phyloP scores from a whole-genome alignment of 805 yeast genomes.

The Saccharomycopsis olivae region DNA sequence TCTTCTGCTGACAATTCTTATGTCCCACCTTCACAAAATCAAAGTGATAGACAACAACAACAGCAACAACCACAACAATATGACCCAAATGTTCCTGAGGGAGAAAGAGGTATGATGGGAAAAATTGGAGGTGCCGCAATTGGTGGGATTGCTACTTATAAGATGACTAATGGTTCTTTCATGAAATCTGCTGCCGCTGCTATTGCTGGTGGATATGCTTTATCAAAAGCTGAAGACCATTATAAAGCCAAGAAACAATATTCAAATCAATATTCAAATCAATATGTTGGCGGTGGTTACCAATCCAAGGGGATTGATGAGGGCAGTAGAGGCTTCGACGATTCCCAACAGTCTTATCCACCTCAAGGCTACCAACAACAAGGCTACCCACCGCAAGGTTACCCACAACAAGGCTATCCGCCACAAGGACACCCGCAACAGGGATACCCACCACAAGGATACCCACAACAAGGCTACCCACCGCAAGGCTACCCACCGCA shows the following conservation, averaged over 20 bases:
- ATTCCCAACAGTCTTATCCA: too few relatives aligned
- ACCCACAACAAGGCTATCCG: too few relatives aligned
- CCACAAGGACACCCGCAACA: too few relatives aligned
- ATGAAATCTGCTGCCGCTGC: constrained; percentile 12
- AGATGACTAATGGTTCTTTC: constrained; percentile 4
- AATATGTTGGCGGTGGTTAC: not conserved
- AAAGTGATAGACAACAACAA: not conserved
- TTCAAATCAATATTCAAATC: not conserved
- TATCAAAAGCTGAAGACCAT: constrained; percentile 7
- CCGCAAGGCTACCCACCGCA: too few relatives aligned
- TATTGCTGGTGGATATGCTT: constrained; percentile 8
- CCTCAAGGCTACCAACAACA: too few relatives aligned
- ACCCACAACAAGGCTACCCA: too few relatives aligned
- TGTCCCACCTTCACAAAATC: not conserved
- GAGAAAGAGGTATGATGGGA: constrained; percentile 11
- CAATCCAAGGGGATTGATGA: not conserved
- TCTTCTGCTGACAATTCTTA: too few relatives aligned
- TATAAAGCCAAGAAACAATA: constrained; percentile 4
- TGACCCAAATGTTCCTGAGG: constrained; percentile 1
- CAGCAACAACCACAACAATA: not conserved
- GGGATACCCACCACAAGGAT: too few relatives aligned
- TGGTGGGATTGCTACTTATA: constrained; percentile 9
- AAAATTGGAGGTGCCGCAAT: constrained; percentile 8
- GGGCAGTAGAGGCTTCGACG: not conserved
- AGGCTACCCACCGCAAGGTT: too few relatives aligned